Evolutionary conservation across 1,284 basidiomycete genomes (phyloP).

Genomic region (Trametes hirsuta): DNA sequence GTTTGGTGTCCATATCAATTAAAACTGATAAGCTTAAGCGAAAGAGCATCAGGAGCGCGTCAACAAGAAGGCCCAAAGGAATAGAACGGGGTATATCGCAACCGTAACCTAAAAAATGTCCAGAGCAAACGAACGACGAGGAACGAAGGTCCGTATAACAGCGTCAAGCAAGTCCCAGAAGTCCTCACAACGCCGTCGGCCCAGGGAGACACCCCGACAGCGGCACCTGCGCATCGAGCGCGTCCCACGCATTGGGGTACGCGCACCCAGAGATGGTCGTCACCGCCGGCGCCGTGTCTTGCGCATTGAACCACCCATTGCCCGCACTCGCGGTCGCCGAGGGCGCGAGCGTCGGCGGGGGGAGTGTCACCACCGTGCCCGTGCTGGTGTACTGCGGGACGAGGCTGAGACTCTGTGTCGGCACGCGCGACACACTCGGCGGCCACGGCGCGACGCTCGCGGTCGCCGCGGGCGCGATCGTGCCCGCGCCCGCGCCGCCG

Average conservation of each 20-base stretch:
- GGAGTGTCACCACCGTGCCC: constrained; percentile 58
- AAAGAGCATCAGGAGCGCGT: no score
- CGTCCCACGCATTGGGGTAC: constrained; percentile 60
- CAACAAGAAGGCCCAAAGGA: background rate
- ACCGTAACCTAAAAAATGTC: background rate
- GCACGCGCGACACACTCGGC: constrained; percentile 51
- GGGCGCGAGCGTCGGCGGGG: constrained; percentile 58
- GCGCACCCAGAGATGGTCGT: constrained; percentile 63
- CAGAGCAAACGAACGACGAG: constrained; percentile 1
- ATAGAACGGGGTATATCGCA: background rate
- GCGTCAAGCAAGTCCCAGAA: background rate
- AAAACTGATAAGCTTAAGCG: no score
- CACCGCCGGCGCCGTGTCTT: constrained; percentile 57
- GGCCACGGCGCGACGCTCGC: constrained; percentile 58
- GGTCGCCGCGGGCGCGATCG: constrained; percentile 52
- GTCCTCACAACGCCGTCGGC: background rate
- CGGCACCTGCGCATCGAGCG: constrained; percentile 26
- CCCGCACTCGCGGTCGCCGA: constrained; percentile 56
- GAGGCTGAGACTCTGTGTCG: constrained; percentile 40
- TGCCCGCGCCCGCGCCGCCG: constrained; percentile 76
- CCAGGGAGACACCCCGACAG: constrained; percentile 24
- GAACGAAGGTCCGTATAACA: background rate
- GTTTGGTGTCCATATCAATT: no score
- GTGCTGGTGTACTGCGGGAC: constrained; percentile 78
- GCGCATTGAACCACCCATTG: constrained; percentile 73